Evolutionary conservation across 306 rosid species (phyloP), one percentile per base, ranked within the genome.

Genomic region (Oemleria cerasiformis): DNA sequence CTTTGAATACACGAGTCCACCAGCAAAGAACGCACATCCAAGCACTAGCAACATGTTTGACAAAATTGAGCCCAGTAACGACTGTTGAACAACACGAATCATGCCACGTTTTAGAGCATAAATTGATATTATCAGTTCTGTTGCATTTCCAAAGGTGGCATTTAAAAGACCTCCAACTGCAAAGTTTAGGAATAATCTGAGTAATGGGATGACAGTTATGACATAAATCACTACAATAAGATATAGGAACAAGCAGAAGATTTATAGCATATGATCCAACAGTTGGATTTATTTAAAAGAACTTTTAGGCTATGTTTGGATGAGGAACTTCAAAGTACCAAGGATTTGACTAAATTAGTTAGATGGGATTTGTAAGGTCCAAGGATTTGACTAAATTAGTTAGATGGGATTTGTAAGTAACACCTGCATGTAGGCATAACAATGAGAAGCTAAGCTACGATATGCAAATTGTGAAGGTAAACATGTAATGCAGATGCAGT

Each of bases 71-170:
- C 98, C 98, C 56, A 90, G 77, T 50, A 92, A 80, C 21, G 96
- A 92, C 75, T 80, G 92, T 79, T 90, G 94, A 74, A 90, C 96
- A 63, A 92, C 88, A 1, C 86, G 88, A 14, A 73, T 77, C 92
- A 89, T 78, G 78, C 92, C 89, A 47, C 84, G 81, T 78, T 71
- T 77, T 67, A 92, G 64, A 45, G 96, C 98, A 58, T 88, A 86
- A 63, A 92, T 75, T 64, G 95, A 85, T 65, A 92, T 90, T 63
- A 92, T 92, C 78, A 92, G 63, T 82, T 92, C 98, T 57, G 95
- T 90, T 53, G 98, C 98, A 78, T 90, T 92, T 72, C 98, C 96
- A 82, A 92, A 89, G 60, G 96, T 90, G 55, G 95, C 98, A 70
- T 86, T 92, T 48, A 92, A 63, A 80, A 92, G 98, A 60, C 98